Evolutionary conservation across 2,329 filamentous ascomycete species (phyloP).

Genomic region (Aspergillus alliaceus): DNA sequence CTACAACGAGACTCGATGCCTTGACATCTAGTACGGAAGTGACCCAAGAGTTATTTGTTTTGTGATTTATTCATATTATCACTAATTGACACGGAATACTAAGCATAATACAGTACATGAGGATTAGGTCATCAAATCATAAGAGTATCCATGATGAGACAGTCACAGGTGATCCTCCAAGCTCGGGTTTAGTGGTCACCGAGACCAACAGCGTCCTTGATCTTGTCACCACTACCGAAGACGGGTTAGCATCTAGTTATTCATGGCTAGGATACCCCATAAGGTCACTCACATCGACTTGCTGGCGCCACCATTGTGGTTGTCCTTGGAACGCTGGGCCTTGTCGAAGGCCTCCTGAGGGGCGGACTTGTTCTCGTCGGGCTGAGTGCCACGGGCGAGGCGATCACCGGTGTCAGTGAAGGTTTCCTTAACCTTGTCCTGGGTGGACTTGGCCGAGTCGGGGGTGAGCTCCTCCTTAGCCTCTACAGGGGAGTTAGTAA

Average conservation of each 20-base stretch:
- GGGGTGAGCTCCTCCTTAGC: constrained; percentile 58
- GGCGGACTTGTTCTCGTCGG: constrained; percentile 57
- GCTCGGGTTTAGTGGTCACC: constrained; percentile 26
- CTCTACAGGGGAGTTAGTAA: constrained; percentile 43
- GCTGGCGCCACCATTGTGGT: constrained; percentile 38
- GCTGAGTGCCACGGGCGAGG: constrained; percentile 49
- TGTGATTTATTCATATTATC: constrained; percentile 5
- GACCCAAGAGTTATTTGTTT: background rate
- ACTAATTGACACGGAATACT: constrained; percentile 4
- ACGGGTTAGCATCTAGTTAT: constrained; percentile 7
- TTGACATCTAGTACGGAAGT: constrained; percentile 64
- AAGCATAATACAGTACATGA: constrained; percentile 5
- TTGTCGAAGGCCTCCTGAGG: constrained; percentile 55
- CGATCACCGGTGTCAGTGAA: constrained; percentile 59
- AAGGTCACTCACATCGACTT: constrained; percentile 41
- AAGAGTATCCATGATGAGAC: constrained; percentile 3
- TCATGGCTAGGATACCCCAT: background rate
- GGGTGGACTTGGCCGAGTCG: constrained; percentile 61
- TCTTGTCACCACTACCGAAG: constrained; percentile 41
- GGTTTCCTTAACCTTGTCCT: constrained; percentile 58
- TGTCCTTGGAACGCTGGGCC: constrained; percentile 47
- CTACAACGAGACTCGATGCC: constrained; percentile 71
- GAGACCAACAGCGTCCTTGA: constrained; percentile 45
- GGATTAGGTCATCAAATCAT: constrained; percentile 28
- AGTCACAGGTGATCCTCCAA: background rate